Evolutionary conservation across 306 rosid genomes (phyloP).

Genomic region (Vigna trinervia): DNA sequence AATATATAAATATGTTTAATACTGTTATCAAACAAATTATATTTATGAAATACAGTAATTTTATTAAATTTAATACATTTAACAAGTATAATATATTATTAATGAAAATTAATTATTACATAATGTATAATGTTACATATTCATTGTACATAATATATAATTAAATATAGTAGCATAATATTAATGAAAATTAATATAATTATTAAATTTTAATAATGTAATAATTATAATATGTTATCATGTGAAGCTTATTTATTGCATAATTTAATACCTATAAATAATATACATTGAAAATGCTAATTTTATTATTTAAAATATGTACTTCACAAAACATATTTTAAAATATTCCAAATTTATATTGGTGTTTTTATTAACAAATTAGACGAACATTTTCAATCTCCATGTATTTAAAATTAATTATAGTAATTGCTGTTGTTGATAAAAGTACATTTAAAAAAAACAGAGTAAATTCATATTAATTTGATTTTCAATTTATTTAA

Average conservation of each 20-base stretch:
- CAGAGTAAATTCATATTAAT: too few species aligned
- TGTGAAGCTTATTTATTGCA: background rate
- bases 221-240: background rate
- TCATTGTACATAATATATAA: background rate
- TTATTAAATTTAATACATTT: background rate
- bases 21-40: background rate
- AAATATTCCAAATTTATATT: background rate
- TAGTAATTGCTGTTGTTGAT: background rate
- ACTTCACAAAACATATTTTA: background rate
- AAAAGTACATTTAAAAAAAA: too few species aligned
- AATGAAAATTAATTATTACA: background rate
- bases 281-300: background rate
- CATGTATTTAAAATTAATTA: too few species aligned
- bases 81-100: background rate
- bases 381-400: too few species aligned
- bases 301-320: background rate
- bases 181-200: too few species aligned
- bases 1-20: background rate
- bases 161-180: background rate
- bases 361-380: too few species aligned
- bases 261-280: background rate
- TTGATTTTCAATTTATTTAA: too few species aligned
- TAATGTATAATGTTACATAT: background rate
- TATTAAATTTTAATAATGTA: background rate
- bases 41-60: background rate